Base-by-base conservation (phyloP, 805 yeast species). In the Saccharomycopsis sp. region DNA sequence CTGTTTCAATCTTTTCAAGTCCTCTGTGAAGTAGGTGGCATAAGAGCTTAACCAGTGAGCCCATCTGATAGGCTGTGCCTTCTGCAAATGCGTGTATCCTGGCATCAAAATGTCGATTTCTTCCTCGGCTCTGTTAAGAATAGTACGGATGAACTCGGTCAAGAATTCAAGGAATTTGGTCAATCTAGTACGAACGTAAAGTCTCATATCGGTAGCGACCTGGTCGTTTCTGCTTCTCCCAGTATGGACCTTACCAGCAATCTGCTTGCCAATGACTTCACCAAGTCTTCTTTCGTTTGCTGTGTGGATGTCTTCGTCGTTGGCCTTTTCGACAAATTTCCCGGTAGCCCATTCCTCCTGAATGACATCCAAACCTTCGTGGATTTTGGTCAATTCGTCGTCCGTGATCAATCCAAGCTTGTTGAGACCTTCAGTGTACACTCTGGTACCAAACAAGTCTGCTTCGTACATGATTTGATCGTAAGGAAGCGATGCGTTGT, bases 51-150 rank as follows among this genome's bases (percentile, higher is more conserved):
- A 78, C 97, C 97, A 92, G 71, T 94, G 99, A 1, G 97, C 79
- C 99, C 99, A 94, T 75, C 99, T 83, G 68, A 94, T 94, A n/a
- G 99, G 99, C 74, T 91, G 99, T 1, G 98, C 98, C 71, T 97
- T 87, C 78, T 94, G 99, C 70, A 94, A 77, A 75, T 94, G 99
- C 14, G 99, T 94, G 76, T 94, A 94, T 50, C 99, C 99, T 9
- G 99, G 99, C 98, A 94, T 94, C 68, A 94, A 79, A 18, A 87
- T 87, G 65, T 87, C 96, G 60, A 94, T 88, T 74, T 94, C 99
- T 37, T 78, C 70, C 67, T 82, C 85, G 3, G 96, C 97, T 68
- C 99, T 83, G 57, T 77, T 77, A 50, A 83, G 68, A 64, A 94
- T 79, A 18, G 85, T 85, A 61, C 75, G 70, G 68, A 92, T 85